phyloP scores from a whole-genome alignment of 78 protist species.

The Dictyostelium intermedium region DNA sequence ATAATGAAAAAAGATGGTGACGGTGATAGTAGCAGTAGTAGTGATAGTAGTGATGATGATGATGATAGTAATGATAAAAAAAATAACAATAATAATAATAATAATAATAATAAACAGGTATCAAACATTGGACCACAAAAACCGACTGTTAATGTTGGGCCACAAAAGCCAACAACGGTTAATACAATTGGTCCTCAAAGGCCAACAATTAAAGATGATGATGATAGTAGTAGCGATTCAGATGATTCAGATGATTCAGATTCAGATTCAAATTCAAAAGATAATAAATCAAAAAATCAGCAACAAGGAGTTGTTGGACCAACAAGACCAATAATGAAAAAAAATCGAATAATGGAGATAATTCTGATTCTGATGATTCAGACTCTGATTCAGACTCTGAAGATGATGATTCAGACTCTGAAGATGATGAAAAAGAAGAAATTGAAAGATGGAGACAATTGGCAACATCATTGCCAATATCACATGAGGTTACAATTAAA shows the following conservation, averaged over 20 bases:
- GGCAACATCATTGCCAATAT: conserved; percentile 57
- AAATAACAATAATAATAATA: background rate
- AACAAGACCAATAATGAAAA: background rate
- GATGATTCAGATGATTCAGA: conserved; percentile 20
- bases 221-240: background rate
- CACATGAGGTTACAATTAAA: conserved; percentile 53
- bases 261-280: background rate
- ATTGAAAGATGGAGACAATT: conserved; percentile 46
- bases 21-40: background rate
- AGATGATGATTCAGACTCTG: background rate
- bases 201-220: conserved; percentile 4
- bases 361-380: background rate
- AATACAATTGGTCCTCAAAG: background rate
- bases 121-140: background rate
- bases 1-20: background rate
- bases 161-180: background rate
- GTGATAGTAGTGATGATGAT: background rate
- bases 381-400: background rate
- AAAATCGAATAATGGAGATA: background rate
- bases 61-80: background rate
- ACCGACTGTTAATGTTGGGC: background rate
- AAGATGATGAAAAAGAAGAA: conserved; percentile 51
- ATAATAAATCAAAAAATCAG: background rate
- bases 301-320: background rate
- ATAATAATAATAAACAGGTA: background rate